A percentile compares a stretch with the other conserved stretches of the same genome.
Conservation (phyloP, 306 rosid genomes). For the Sindora glabra region DNA sequence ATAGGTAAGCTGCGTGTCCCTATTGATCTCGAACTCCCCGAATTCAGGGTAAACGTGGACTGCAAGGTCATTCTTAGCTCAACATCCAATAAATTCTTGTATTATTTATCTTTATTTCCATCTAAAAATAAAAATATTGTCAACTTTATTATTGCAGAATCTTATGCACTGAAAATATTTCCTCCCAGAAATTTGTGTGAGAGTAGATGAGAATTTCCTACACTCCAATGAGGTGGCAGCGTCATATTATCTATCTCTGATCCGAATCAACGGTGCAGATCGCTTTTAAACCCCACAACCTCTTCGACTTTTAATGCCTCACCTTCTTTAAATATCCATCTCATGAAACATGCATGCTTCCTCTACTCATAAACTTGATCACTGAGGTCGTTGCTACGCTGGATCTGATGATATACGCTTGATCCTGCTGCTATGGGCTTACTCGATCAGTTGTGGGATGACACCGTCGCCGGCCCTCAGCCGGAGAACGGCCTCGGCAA, state of each 20-base stretch:
- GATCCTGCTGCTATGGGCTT: conserved; percentile 43
- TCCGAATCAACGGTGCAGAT: conserved; percentile 25
- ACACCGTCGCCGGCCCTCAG: conserved; percentile 83
- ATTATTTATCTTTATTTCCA: no score
- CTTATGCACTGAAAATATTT: no score
- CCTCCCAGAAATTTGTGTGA: no score
- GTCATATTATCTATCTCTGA: neutral
- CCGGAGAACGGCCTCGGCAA: conserved; percentile 86
- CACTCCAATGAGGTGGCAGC: no score
- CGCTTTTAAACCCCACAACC: neutral
- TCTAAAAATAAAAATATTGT: no score
- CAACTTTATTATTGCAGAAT: no score
- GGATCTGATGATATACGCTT: conserved; percentile 26
- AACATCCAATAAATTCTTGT: no score
- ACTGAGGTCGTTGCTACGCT: conserved; percentile 2
- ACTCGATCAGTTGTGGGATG: conserved; percentile 96
- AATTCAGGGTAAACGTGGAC: no score
- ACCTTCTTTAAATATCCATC: conserved; percentile 34
- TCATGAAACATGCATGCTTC: neutral
- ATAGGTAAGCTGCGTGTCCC: no score
- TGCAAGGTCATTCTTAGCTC: no score
- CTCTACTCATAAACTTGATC: conserved; percentile 2
- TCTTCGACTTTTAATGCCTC: conserved; percentile 51
- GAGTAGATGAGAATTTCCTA: no score
- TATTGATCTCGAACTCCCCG: no score